Base-by-base conservation (phyloP, 768 basidiomycete genomes). In the Serendipita sp. region DNA sequence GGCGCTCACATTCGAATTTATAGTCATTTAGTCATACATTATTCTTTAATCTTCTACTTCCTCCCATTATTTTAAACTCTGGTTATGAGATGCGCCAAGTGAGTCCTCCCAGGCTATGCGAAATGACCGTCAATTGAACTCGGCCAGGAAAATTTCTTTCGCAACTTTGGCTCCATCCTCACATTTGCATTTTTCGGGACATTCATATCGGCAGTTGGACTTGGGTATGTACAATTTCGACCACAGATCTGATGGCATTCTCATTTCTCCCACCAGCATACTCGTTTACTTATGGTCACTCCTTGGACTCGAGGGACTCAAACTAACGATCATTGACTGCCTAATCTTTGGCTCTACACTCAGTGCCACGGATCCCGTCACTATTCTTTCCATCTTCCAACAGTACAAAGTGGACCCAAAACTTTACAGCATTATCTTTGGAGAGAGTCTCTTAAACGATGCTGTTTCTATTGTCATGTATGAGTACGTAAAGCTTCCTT, bases 401-500 rank as follows among this genome's bases (percentile, higher is more conserved):
- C 91, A 96, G 70, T 89, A 95, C 78, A 96, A 97, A 73, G 94
- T 98, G 70, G 96, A 99, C 75, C 94, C 96, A 0, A 97, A 98
- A 73, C 80, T 99, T 7, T 98, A 98, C 76, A 88, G 86, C 51
- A 83, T 98, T 74, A 99, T 99, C 68, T 99, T 98, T 71, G 96
- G 96, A 32, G 96, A 98, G 75, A 89, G 86, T 75, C 80, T 99
- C 66, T 76, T 99, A 66, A 99, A 99, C 76, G 96, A 99, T 78
- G 96, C 96, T 18, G 96, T 98, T 71, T 92, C 91, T 81, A 98
- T 98, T 78, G 94, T 98, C 74, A 93, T 99, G 89, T 98, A 98
- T 75, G 96, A 99, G 93, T 97, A 73, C 79, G 93, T 88, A 66
- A 2, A 35, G 3, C 18, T 15, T 10, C 30, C 62, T 34, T 45